A percentile compares a stretch with the other conserved stretches of the same genome.
These are phyloP conservation scores for Ogataea pilisensis DNA, from an alignment of 805 yeast species.

Conservation along the genomic window DNA sequence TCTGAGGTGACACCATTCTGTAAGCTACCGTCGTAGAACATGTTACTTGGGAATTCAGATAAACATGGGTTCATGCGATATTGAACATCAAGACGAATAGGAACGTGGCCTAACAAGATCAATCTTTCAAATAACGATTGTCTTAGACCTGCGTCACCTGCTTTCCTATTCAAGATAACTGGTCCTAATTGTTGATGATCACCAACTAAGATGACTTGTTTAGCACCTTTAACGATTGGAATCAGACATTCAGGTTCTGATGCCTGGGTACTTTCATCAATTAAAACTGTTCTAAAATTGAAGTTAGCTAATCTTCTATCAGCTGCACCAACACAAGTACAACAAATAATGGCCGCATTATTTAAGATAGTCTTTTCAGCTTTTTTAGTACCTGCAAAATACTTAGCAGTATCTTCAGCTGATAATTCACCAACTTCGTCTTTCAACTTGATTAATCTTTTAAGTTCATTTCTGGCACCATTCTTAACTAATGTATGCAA, in stretches of 20 bases:
- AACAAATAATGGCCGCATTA: slow-evolving; percentile 74
- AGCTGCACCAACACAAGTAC: slow-evolving; percentile 92
- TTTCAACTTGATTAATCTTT: slow-evolving; percentile 53
- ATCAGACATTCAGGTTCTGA: slow-evolving; percentile 89
- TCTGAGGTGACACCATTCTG: slow-evolving; percentile 88
- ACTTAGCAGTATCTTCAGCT: slow-evolving; percentile 45
- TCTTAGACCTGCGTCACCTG: slow-evolving; percentile 80
- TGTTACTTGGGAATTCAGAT: slow-evolving; percentile 82
- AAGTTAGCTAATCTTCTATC: slow-evolving; percentile 55
- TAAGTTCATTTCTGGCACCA: slow-evolving; percentile 51
- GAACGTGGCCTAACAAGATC: slow-evolving; percentile 75
- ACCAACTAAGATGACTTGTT: slow-evolving; percentile 83
- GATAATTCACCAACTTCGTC: slow-evolving; percentile 69
- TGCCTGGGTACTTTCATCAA: slow-evolving; percentile 93
- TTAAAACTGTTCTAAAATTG: slow-evolving; percentile 71
- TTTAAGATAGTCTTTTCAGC: slow-evolving; percentile 49
- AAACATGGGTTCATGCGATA: slow-evolving; percentile 92
- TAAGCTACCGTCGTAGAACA: slow-evolving; percentile 88
- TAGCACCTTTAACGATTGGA: slow-evolving; percentile 85
- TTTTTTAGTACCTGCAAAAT: slow-evolving; percentile 36
- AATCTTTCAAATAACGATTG: slow-evolving; percentile 88
- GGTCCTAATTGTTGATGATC: slow-evolving; percentile 97
- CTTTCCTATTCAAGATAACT: slow-evolving; percentile 72
- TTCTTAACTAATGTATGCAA: slow-evolving; percentile 49
- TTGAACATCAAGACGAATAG: slow-evolving; percentile 84